Conservation (phyloP, 208 protist species). For the Acanthamoeba triangularis region DNA sequence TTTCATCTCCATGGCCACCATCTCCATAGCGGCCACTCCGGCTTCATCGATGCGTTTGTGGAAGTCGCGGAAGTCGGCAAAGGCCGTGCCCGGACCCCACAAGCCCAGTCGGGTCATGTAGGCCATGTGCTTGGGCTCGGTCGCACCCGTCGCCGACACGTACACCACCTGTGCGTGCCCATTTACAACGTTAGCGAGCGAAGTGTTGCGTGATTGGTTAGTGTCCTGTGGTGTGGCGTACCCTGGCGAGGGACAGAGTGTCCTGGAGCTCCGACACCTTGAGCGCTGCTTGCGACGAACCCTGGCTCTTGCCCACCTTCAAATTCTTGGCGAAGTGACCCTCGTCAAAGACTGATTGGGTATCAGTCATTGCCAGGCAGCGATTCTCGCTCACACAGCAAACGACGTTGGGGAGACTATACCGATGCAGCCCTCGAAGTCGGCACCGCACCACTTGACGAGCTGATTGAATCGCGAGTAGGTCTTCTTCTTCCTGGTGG, state of each 20-base stretch:
- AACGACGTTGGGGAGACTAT: background rate
- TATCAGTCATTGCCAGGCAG: no score
- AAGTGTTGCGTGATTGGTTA: background rate
- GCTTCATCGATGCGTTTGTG: background rate
- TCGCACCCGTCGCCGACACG: constrained; percentile 48
- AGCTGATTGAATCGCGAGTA: constrained; percentile 37
- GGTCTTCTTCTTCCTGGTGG: background rate
- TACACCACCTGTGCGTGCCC: constrained; percentile 40
- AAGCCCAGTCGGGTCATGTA: constrained; percentile 76
- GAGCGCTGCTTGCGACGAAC: constrained; percentile 11
- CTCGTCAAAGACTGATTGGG: constrained; percentile 78
- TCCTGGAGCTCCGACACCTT: constrained; percentile 12
- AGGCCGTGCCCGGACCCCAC: constrained; percentile 68
- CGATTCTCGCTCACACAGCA: background rate
- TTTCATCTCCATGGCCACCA: constrained; percentile 79
- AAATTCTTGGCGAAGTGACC: constrained; percentile 74
- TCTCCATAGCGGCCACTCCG: constrained; percentile 69
- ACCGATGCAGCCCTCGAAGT: constrained; percentile 45
- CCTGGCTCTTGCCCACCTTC: background rate
- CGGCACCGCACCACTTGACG: constrained; percentile 22
- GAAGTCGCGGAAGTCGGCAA: constrained; percentile 33
- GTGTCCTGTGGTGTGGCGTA: background rate
- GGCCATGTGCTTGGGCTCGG: constrained; percentile 68
- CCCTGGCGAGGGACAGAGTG: background rate
- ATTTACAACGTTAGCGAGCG: background rate